Base-by-base conservation (phyloP, 129 eudicot species). In the Kitagawia praeruptora region DNA sequence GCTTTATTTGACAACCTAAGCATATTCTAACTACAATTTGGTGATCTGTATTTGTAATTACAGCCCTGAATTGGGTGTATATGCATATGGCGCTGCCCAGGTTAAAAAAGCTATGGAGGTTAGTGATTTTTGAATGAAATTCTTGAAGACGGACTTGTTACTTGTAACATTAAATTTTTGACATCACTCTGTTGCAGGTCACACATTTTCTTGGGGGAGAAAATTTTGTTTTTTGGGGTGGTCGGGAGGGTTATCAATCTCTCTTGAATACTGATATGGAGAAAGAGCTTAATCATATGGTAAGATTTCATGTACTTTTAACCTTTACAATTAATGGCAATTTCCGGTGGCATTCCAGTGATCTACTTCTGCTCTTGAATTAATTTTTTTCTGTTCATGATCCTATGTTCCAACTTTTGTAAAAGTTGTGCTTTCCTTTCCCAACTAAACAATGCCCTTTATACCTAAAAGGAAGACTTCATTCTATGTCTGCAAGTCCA, bases 191-290 rank as follows among this genome's bases (percentile, higher is more conserved):
- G 47, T 77, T 40, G 70, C 87, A 95, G 97, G 99, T 96, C 31
- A 96, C 99, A 72, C 99, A 96, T 84, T 92, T 92, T 92, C 93
- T 96, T 1, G 99, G 99, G 31, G 99, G 99, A 80, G 99, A 96
- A 81, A 96, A 96, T 77, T 96, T 87, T 77, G 99, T 96, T 39
- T 96, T 96, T 78, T 96, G 99, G 99, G 99, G 99, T 31, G 99
- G 99, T 83, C 97, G 99, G 71, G 99, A 96, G 63, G 99, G 99
- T 77, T 96, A 96, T 84, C 99, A 96, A 81, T 83, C 95, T 76
- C 99, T 96, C 83, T 77, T 96, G 61, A 96, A 96, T 87, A 96
- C 99, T 61, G 96, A 96, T 82, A 96, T 96, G 99, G 99, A 88
- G 83, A 90, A 91, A 87, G 99, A 96, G 80, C 97, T 96, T 46